Conservation (phyloP, 768 basidiomycete genomes). For the Boletus sensibilis region DNA sequence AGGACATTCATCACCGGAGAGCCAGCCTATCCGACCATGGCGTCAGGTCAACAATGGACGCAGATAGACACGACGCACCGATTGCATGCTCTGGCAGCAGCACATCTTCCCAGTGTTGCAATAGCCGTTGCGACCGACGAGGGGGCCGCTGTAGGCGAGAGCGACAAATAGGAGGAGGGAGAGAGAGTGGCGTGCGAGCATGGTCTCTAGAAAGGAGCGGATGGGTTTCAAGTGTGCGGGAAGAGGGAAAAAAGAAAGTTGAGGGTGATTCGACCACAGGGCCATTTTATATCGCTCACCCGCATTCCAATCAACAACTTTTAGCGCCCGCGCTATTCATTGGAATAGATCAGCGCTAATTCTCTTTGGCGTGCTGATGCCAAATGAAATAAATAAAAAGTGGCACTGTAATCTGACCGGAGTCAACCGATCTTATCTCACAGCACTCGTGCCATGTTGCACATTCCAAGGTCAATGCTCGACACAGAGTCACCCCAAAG, state of each 20-base stretch:
- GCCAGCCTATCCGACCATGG: constrained; percentile 5
- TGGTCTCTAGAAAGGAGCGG: constrained; percentile 24
- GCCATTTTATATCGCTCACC: constrained; percentile 20
- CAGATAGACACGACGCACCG: constrained; percentile 13
- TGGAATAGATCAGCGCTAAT: constrained; percentile 4
- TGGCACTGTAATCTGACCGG: neutral
- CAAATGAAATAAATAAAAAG: neutral
- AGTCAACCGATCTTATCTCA: constrained; percentile 3
- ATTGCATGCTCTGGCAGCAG: constrained; percentile 23
- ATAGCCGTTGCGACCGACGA: constrained; percentile 24
- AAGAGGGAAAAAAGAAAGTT: constrained; percentile 6
- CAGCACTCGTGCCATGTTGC: neutral
- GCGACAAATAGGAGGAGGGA: constrained; percentile 19
- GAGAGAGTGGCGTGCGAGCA: constrained; percentile 17
- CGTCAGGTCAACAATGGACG: constrained; percentile 6
- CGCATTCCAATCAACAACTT: constrained; percentile 11
- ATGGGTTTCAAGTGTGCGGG: constrained; percentile 15
- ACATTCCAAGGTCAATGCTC: neutral
- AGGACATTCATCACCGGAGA: neutral
- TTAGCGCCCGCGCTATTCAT: constrained; percentile 9
- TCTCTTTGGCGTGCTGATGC: neutral
- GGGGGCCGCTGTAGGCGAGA: constrained; percentile 19
- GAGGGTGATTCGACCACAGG: constrained; percentile 1
- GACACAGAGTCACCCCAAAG: neutral
- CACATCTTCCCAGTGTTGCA: constrained; percentile 20